Percentiles rank a stretch among this genome's conserved stretches.
Conservation (phyloP, 768 basidiomycete species). For the Inosperma sp. region DNA sequence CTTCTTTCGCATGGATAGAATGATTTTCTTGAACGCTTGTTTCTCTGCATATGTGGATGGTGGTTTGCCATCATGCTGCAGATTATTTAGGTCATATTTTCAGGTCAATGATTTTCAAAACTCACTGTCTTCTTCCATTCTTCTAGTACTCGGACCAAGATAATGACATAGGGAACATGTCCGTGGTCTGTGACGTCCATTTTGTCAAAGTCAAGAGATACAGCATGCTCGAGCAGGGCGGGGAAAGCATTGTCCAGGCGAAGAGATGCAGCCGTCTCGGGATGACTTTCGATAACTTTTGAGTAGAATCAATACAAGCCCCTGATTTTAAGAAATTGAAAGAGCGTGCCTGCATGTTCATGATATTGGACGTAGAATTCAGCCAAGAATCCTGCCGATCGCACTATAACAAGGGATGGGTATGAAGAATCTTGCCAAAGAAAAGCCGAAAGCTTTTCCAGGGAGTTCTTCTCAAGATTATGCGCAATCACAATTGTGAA, state of each 20-base stretch:
- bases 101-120: neutral
- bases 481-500: constrained; percentile 84
- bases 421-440: constrained; percentile 62
- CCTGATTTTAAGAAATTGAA: neutral
- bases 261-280: constrained; percentile 68
- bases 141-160: constrained; percentile 78
- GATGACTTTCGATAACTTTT: constrained; percentile 84
- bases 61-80: constrained; percentile 61
- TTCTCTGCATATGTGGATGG: constrained; percentile 63
- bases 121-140: constrained; percentile 77
- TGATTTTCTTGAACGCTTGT: constrained; percentile 65
- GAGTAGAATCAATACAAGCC: constrained; percentile 1
- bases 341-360: constrained; percentile 71
- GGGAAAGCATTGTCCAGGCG: constrained; percentile 90
- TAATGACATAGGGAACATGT: constrained; percentile 86
- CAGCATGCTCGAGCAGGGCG: constrained; percentile 66
- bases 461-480: constrained; percentile 57
- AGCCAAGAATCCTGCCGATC: constrained; percentile 86
- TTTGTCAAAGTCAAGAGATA: constrained; percentile 62
- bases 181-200: constrained; percentile 89
- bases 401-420: constrained; percentile 71
- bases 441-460: constrained; percentile 56
- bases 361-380: constrained; percentile 86
- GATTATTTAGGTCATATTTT: neutral
- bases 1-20: constrained; percentile 65